Conservation (phyloP, 108 stramenopile genomes). For the Chaetoceros tenuissimus region DNA sequence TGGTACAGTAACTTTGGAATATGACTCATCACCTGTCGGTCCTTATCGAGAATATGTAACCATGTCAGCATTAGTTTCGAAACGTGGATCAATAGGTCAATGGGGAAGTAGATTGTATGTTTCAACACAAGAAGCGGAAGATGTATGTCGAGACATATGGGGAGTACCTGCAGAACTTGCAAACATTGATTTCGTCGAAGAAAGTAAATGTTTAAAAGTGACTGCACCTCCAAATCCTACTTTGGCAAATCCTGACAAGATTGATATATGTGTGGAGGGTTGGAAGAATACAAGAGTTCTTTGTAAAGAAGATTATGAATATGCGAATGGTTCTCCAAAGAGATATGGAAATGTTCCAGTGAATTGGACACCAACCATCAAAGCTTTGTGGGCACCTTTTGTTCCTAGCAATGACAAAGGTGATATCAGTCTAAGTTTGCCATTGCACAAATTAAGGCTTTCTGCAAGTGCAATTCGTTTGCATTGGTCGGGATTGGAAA, state of each 20-base stretch:
- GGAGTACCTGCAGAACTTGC: conserved; percentile 42
- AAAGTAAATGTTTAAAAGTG: conserved; percentile 1
- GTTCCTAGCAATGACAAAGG: neutral
- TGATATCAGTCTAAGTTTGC: conserved; percentile 9
- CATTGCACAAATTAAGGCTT: conserved; percentile 34
- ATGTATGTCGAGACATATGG: conserved; percentile 36
- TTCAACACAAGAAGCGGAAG: conserved; percentile 32
- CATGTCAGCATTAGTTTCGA: conserved; percentile 31
- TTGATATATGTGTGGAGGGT: conserved; percentile 22
- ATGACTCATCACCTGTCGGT: conserved; percentile 49
- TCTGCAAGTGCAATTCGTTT: conserved; percentile 39
- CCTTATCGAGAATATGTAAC: conserved; percentile 44
- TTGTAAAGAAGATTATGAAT: neutral
- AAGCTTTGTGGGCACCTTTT: conserved; percentile 35
- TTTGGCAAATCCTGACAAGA: neutral
- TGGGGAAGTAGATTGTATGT: conserved; percentile 50
- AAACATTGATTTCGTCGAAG: conserved; percentile 26
- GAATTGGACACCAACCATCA: conserved; percentile 52
- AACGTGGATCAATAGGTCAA: conserved; percentile 25
- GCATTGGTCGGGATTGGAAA: conserved; percentile 13
- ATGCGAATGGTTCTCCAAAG: neutral
- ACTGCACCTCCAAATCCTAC: conserved; percentile 9
- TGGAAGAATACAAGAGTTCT: conserved; percentile 35
- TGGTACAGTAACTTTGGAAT: conserved; percentile 39
- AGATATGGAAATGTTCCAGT: conserved; percentile 33